Percentiles rank a stretch among this genome's conserved stretches.
These are phyloP conservation scores for Aspergillus floridensis DNA, from an alignment of 2,329 filamentous ascomycete species.

Conservation along the genomic window DNA sequence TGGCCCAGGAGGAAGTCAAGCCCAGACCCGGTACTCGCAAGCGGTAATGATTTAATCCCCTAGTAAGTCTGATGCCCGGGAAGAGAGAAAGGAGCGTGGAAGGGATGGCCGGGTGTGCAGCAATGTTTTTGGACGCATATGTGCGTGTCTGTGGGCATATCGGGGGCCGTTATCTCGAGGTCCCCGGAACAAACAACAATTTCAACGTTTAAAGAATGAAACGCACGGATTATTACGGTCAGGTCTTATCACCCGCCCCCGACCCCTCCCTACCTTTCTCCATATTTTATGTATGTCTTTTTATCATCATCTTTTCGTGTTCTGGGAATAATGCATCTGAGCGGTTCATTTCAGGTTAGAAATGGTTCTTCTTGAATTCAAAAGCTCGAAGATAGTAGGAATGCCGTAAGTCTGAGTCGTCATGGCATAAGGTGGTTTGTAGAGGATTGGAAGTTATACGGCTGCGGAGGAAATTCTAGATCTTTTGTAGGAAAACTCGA, in stretches of 20 bases:
- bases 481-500: no score
- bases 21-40: constrained; percentile 49
- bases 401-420: not conserved
- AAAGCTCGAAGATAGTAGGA: not conserved
- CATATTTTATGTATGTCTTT: constrained; percentile 6
- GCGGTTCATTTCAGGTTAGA: constrained; percentile 15
- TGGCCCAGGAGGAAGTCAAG: constrained; percentile 64
- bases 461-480: no score
- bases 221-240: not conserved
- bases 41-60: constrained; percentile 29
- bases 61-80: not conserved
- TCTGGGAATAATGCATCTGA: constrained; percentile 22
- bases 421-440: no score
- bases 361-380: not conserved
- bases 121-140: not conserved
- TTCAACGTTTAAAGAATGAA: not conserved
- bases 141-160: not conserved
- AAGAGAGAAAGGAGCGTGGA: not conserved
- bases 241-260: not conserved
- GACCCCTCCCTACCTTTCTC: constrained; percentile 1
- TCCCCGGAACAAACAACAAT: not conserved
- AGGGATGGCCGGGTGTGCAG: not conserved
- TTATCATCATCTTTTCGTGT: constrained; percentile 11
- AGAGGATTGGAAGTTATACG: no score
- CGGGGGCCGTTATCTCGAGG: not conserved